phyloP scores from a whole-genome alignment of 305 asterid genomes.

The Fraxinus latifolia region DNA sequence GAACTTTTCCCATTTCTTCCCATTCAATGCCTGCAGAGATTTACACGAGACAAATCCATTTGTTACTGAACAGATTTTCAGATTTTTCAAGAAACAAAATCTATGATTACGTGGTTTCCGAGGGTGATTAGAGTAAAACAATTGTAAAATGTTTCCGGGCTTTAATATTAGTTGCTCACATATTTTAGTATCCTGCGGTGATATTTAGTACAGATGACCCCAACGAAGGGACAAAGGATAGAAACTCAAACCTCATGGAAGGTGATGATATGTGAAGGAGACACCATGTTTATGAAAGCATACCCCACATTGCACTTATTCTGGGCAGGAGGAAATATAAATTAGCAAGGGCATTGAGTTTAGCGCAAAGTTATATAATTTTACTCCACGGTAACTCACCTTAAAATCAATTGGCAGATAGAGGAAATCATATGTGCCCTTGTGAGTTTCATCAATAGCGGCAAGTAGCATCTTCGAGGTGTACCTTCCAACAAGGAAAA shows the following conservation, averaged over 20 bases:
- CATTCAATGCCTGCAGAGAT: slow-evolving; percentile 63
- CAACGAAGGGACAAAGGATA: not conserved
- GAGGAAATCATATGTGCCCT: slow-evolving; percentile 86
- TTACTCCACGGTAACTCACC: slow-evolving; percentile 38
- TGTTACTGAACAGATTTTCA: not conserved
- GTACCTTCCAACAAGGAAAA: slow-evolving; percentile 52
- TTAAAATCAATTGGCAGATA: slow-evolving; percentile 94
- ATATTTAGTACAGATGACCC: not conserved
- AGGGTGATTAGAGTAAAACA: slow-evolving; percentile 9
- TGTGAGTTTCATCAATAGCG: slow-evolving; percentile 87
- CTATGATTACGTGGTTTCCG: not conserved
- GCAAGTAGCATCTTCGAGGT: slow-evolving; percentile 94
- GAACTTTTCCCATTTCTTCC: slow-evolving; percentile 93
- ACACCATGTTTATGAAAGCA: slow-evolving; percentile 93
- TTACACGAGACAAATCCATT: not conserved
- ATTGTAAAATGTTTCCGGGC: not conserved
- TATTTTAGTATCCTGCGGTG: not conserved
- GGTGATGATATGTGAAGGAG: slow-evolving; percentile 73
- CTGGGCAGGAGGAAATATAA: slow-evolving; percentile 16
- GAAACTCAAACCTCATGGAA: slow-evolving; percentile 63
- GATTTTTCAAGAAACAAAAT: not conserved
- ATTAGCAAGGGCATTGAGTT: not conserved
- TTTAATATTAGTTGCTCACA: not conserved
- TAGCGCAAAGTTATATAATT: not conserved
- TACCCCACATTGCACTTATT: slow-evolving; percentile 2